Evolutionary conservation across 768 basidiomycete genomes (phyloP).

Genomic region (Plicaturopsis crispa): DNA sequence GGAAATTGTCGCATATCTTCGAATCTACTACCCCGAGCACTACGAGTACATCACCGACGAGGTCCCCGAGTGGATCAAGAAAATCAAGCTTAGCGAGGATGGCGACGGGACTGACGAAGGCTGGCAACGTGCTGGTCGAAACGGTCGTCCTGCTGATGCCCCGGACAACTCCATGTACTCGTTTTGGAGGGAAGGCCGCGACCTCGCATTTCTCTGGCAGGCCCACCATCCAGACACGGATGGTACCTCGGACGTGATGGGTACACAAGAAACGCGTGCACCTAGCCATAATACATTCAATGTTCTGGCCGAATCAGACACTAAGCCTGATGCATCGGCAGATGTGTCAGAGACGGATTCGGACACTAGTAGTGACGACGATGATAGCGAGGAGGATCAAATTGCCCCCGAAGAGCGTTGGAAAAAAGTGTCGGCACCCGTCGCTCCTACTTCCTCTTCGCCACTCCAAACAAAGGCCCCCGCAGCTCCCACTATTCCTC

Average conservation of each 20-base stretch:
- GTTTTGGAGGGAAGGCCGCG: conserved; percentile 41
- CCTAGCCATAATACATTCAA: conserved; percentile 2
- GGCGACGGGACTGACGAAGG: conserved; percentile 9
- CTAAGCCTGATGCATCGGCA: conserved; percentile 7
- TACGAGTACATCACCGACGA: conserved; percentile 30
- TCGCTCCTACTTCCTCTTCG: too few relatives aligned
- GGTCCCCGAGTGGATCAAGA: conserved; percentile 42
- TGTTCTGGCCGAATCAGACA: conserved; percentile 1
- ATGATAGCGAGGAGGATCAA: conserved; percentile 6
- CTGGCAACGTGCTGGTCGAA: conserved; percentile 28
- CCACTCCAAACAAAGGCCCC: too few relatives aligned
- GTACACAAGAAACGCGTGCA: too few relatives aligned
- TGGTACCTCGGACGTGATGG: too few relatives aligned
- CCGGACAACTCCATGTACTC: conserved; percentile 31
- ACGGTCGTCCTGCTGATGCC: conserved; percentile 12
- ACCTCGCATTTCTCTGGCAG: conserved; percentile 37
- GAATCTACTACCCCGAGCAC: conserved; percentile 41
- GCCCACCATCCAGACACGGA: conserved; percentile 3
- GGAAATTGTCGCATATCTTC: conserved; percentile 34
- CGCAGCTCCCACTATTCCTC: too few relatives aligned
- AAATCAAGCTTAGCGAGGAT: conserved; percentile 12
- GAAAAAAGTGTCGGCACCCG: conserved; percentile 16
- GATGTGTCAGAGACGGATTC: conserved; percentile 6
- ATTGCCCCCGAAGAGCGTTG: conserved; percentile 21
- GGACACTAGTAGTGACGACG: too few relatives aligned